Evolutionary conservation across 2,329 filamentous ascomycete species (phyloP).

Genomic region (Teratosphaeria zuluensis): DNA sequence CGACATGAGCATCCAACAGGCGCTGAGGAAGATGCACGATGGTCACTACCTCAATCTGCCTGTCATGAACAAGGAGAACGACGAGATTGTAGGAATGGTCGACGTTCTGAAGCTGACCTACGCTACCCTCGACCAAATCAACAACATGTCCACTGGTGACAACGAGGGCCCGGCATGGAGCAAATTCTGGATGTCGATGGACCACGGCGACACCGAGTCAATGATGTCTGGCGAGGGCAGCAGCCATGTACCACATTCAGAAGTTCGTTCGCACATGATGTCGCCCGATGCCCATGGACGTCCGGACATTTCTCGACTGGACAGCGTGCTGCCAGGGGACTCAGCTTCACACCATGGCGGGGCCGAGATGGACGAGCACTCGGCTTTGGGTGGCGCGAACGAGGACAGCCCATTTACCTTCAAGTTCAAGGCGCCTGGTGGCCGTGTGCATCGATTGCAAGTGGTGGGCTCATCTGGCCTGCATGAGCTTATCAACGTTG

Average conservation of each 20-base stretch:
- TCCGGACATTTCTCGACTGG: slow-evolving; percentile 53
- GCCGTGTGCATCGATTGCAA: slow-evolving; percentile 86
- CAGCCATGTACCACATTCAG: slow-evolving; percentile 57
- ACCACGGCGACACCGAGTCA: slow-evolving; percentile 89
- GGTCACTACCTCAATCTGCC: slow-evolving; percentile 96
- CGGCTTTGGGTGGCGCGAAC: slow-evolving; percentile 48
- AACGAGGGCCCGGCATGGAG: slow-evolving; percentile 97
- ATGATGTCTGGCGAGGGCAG: slow-evolving; percentile 88
- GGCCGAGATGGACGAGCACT: slow-evolving; percentile 61
- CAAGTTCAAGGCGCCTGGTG: slow-evolving; percentile 97
- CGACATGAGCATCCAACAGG: slow-evolving; percentile 98
- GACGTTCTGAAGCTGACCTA: slow-evolving; percentile 98
- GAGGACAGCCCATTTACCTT: slow-evolving; percentile 82
- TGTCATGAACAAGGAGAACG: slow-evolving; percentile 84
- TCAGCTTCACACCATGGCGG: slow-evolving; percentile 86
- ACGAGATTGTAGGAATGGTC: slow-evolving; percentile 98
- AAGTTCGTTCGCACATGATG: slow-evolving; percentile 60
- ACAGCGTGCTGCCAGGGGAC: slow-evolving; percentile 85
- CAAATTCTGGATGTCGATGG: slow-evolving; percentile 97
- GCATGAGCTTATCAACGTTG: slow-evolving; percentile 63
- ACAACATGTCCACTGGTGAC: slow-evolving; percentile 81
- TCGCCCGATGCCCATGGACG: slow-evolving; percentile 63
- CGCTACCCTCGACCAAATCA: slow-evolving; percentile 87
- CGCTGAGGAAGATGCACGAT: slow-evolving; percentile 98
- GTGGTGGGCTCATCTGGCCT: slow-evolving; percentile 73